These are phyloP conservation scores for Trametes versicolor DNA, from an alignment of 1,284 basidiomycete species.

Conservation along the genomic window DNA sequence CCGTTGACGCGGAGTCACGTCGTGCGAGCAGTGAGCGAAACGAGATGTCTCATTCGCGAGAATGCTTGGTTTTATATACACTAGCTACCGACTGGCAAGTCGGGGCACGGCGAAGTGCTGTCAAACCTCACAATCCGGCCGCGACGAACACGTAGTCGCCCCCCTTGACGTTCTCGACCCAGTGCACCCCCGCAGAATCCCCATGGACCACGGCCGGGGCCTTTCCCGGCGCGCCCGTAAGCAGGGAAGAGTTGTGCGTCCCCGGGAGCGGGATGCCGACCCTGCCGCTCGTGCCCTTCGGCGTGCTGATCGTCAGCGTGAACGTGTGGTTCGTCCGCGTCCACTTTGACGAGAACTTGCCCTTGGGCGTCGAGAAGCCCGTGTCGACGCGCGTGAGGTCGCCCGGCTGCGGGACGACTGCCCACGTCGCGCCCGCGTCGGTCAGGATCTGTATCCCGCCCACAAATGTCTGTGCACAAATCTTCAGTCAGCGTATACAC, in stretches of 20 bases:
- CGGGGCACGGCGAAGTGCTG: background rate
- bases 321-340: constrained; percentile 8
- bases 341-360: constrained; percentile 33
- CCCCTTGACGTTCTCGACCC: constrained; percentile 20
- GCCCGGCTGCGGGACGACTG: constrained; percentile 26
- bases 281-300: constrained; percentile 26
- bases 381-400: constrained; percentile 29
- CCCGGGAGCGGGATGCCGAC: constrained; percentile 27
- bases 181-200: constrained; percentile 26
- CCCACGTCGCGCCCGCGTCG: constrained; percentile 29
- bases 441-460: constrained; percentile 33
- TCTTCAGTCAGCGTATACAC: background rate
- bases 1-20: constrained; percentile 19
- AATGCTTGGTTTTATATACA: no score
- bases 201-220: constrained; percentile 6
- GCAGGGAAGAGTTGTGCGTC: constrained; percentile 3
- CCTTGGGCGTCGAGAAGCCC: constrained; percentile 30
- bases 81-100: no score
- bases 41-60: no score
- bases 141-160: constrained; percentile 27
- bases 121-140: constrained; percentile 8
- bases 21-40: background rate
- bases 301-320: constrained; percentile 26
- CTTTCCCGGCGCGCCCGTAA: constrained; percentile 4
- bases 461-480: constrained; percentile 21